Conservation (phyloP, 495 filamentous ascomycete species). For the Neurospora discreta region DNA sequence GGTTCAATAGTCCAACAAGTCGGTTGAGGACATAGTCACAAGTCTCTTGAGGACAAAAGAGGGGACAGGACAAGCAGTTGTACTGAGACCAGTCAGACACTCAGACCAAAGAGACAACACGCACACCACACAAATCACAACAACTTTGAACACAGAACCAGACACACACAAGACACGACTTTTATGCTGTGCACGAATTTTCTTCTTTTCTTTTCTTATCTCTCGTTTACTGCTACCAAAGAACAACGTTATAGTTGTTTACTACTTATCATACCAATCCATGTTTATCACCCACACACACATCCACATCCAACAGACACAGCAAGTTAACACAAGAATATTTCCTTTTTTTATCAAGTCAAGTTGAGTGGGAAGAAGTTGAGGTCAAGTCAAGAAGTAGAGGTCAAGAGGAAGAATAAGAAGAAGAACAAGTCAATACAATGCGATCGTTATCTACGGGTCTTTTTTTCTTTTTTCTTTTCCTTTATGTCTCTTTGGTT, state of each 20-base stretch:
- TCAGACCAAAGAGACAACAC: neutral
- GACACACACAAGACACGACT: neutral
- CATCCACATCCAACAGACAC: neutral
- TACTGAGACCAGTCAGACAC: neutral
- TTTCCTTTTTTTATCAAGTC: neutral
- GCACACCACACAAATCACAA: neutral
- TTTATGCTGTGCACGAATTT: conserved; percentile 10
- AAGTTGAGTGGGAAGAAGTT: neutral
- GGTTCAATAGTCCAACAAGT: conserved; percentile 1
- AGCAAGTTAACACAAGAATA: neutral
- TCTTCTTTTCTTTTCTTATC: neutral
- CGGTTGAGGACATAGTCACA: conserved; percentile 2
- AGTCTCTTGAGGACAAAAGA: neutral
- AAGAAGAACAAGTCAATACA: neutral
- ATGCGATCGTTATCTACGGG: neutral
- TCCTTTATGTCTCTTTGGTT: neutral
- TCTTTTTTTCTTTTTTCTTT: neutral
- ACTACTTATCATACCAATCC: neutral
- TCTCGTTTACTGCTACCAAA: neutral
- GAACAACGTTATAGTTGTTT: neutral
- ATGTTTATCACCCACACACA: neutral
- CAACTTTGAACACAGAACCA: neutral
- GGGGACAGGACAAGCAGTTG: too few relatives aligned
- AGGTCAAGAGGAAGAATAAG: neutral
- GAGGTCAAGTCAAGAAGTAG: neutral